A percentile compares a stretch with the other conserved stretches of the same genome.
phyloP scores from a whole-genome alignment of 345 rosid species.

The Eutrema japonicum region DNA sequence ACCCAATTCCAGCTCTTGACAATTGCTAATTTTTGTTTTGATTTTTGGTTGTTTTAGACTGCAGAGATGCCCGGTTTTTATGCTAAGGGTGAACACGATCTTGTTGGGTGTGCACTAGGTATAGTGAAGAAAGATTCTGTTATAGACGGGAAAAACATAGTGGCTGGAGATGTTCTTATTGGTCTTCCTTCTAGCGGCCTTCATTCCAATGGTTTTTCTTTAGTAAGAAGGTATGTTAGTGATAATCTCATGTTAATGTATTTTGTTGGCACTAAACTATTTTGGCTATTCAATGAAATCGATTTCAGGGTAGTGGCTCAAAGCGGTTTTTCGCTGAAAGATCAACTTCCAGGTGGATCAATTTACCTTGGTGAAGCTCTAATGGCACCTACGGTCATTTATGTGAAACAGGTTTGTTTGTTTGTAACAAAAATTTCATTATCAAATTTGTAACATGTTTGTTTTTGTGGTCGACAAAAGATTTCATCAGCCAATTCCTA shows the following conservation, averaged over 20 bases:
- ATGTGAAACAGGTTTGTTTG: constrained; percentile 74
- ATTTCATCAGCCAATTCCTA: not conserved
- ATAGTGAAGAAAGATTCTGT: constrained; percentile 73
- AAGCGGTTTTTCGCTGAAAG: constrained; percentile 64
- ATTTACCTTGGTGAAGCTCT: constrained; percentile 75
- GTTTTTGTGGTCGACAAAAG: too few species aligned
- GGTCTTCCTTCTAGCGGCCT: constrained; percentile 92
- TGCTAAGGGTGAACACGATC: constrained; percentile 76
- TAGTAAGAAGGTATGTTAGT: constrained; percentile 63
- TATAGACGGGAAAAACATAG: constrained; percentile 75
- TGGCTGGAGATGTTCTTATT: constrained; percentile 71
- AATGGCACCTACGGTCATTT: constrained; percentile 88
- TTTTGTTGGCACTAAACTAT: not conserved
- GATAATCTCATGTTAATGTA: not conserved
- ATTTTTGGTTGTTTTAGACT: constrained; percentile 52
- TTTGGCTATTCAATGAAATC: not conserved
- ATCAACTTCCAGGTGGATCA: constrained; percentile 69
- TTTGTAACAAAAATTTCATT: not conserved
- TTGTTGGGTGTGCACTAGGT: constrained; percentile 88
- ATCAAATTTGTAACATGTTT: not conserved
- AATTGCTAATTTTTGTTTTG: not conserved
- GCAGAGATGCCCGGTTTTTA: constrained; percentile 95
- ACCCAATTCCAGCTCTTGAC: constrained; percentile 3
- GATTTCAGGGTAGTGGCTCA: constrained; percentile 62
- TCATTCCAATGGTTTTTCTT: constrained; percentile 92